Base-by-base conservation (phyloP, 805 yeast genomes). In the Candida saitoana region DNA sequence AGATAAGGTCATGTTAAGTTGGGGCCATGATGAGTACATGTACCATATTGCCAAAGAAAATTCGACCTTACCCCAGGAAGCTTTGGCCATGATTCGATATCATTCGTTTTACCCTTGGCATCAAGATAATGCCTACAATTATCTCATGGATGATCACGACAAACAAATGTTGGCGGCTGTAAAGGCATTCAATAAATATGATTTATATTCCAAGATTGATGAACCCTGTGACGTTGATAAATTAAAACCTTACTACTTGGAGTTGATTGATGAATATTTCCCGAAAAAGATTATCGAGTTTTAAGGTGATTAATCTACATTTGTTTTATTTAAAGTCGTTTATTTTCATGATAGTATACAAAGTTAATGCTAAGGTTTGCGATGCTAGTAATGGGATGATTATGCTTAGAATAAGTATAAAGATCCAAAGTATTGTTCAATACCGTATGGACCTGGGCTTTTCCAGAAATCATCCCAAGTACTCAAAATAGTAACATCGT, bases 391-490 rank as follows among this genome's bases (percentile, higher is more conserved):
- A 12, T 29, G 32, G 32, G n/a, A 11, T 29, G 32, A 14, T 12
- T 29, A 29, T 27, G 37, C 43, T 19, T 47, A 18, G 50, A 66
- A 60, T 38, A 69, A 63, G 32, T 71, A 60, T 43, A 76, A 69
- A 48, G 79, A 69, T 55, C 97, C 97, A 54, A 90, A 90, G 40
- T 79, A 80, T 65, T 87, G 96, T 66, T 90, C 97, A 56, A 90
- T 80, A 48, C 83, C 85, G 60, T 87, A 84, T 2, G 74, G 71
- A 44, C 97, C 96, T 18, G 96, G 89, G 8, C 57, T 54, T 60
- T 90, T 90, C 97, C 97, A 90, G 63, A 65, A 72, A 62, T 90
- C 97, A 55, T 90, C 70, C 63, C 66, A 88, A n/a, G 89, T 80
- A 16, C 95, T 79, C 55, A 90, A 71, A 44, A 90, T 75, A 3